These are phyloP conservation scores for Sporisorium reilianum DNA, from an alignment of 1,284 basidiomycete species.

Conservation along the genomic window DNA sequence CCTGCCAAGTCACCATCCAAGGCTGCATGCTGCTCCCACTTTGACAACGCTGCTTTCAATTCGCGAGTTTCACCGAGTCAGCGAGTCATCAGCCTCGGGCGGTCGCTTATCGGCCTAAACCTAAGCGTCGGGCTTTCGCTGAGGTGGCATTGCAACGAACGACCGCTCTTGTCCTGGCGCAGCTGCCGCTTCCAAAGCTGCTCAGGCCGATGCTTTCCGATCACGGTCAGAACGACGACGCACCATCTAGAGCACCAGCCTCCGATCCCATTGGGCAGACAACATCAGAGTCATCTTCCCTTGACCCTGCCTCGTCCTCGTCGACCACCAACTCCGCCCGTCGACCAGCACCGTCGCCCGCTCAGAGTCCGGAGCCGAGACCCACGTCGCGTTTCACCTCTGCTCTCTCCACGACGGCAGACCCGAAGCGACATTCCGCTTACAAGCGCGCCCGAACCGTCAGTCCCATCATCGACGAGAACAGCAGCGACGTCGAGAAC, in stretches of 20 bases:
- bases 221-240: constrained; percentile 11
- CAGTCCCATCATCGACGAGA: constrained; percentile 53
- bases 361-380: constrained; percentile 29
- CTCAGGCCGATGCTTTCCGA: constrained; percentile 30
- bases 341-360: constrained; percentile 29
- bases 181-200: constrained; percentile 8
- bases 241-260: constrained; percentile 11
- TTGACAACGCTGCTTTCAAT: constrained; percentile 1
- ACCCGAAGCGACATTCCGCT: constrained; percentile 15
- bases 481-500: constrained; percentile 47
- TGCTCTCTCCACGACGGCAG: constrained; percentile 7
- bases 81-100: not conserved
- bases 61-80: not conserved
- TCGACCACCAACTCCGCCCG: constrained; percentile 15
- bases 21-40: constrained; percentile 4
- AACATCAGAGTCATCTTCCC: not conserved
- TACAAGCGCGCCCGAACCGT: constrained; percentile 49
- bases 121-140: not conserved
- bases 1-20: not conserved
- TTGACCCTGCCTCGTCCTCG: constrained; percentile 5
- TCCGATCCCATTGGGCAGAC: constrained; percentile 3
- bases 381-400: constrained; percentile 21
- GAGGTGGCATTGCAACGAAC: not conserved
- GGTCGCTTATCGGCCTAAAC: constrained; percentile 3
- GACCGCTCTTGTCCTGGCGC: not conserved